These are phyloP conservation scores for Fusarium decemcellulare DNA, from an alignment of 2,329 filamentous ascomycete species.

Conservation along the genomic window DNA sequence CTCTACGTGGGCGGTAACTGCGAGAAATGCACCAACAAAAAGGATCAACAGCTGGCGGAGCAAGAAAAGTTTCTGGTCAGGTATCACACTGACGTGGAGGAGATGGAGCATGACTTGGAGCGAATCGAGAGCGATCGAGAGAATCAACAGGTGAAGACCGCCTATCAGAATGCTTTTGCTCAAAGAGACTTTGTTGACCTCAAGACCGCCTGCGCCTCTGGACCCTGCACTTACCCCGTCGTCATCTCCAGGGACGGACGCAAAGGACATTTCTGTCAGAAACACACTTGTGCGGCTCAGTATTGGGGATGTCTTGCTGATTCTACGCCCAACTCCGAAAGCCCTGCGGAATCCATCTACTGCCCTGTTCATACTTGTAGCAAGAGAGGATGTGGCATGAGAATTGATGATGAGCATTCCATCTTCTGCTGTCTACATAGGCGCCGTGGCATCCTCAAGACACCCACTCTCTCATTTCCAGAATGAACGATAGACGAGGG, in stretches of 20 bases:
- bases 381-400: background rate
- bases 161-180: background rate
- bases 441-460: too few species aligned
- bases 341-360: background rate
- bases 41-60: background rate
- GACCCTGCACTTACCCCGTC: background rate
- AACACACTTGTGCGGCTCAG: slow-evolving; percentile 35
- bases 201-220: slow-evolving; percentile 18
- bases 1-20: slow-evolving; percentile 9
- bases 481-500: too few species aligned
- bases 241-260: slow-evolving; percentile 1
- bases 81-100: background rate
- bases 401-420: background rate
- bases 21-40: slow-evolving; percentile 1
- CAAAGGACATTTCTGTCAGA: slow-evolving; percentile 31
- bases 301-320: slow-evolving; percentile 32
- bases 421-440: slow-evolving; percentile 10
- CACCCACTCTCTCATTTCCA: background rate
- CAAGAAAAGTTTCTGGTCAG: slow-evolving; percentile 4
- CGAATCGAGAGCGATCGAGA: background rate
- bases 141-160: background rate
- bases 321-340: background rate
- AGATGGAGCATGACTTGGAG: background rate
- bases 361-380: slow-evolving; percentile 27
- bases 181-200: background rate